phyloP scores from a whole-genome alignment of 2,329 filamentous ascomycete genomes.

The Trichoderma brevicompactum region DNA sequence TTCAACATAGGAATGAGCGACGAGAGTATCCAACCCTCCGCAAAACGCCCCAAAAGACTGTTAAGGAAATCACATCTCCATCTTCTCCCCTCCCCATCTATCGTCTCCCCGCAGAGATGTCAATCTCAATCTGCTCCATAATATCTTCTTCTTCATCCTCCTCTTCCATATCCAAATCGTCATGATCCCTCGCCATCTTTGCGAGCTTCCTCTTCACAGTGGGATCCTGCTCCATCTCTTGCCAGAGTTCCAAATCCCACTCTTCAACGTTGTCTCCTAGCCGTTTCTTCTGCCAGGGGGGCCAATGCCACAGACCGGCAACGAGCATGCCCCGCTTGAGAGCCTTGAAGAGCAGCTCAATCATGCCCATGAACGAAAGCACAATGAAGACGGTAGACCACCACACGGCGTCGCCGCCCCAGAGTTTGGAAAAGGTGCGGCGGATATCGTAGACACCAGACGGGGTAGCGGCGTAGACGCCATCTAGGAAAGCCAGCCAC shows the following conservation, averaged over 20 bases:
- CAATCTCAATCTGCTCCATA: constrained; percentile 26
- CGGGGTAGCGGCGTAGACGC: constrained; percentile 58
- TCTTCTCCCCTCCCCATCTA: background rate
- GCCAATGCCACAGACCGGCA: constrained; percentile 53
- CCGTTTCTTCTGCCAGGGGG: constrained; percentile 46
- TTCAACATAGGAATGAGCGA: constrained; percentile 8
- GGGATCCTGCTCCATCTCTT: constrained; percentile 60
- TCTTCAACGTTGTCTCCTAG: constrained; percentile 50
- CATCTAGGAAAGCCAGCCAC: constrained; percentile 76
- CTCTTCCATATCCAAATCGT: constrained; percentile 29
- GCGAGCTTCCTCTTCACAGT: constrained; percentile 49
- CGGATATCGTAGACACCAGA: constrained; percentile 68
- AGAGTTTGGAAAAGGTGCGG: constrained; percentile 66
- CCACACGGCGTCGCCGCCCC: constrained; percentile 72
- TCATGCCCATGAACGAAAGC: constrained; percentile 60
- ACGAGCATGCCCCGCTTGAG: constrained; percentile 53
- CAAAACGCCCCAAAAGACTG: constrained; percentile 6
- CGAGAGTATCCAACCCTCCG: background rate
- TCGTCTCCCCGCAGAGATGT: constrained; percentile 21
- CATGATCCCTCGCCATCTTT: constrained; percentile 46
- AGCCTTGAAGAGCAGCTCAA: constrained; percentile 66
- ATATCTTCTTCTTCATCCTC: constrained; percentile 29
- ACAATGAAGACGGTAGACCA: constrained; percentile 73
- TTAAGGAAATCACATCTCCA: background rate
- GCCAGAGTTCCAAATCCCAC: constrained; percentile 60